phyloP scores from a whole-genome alignment of 495 filamentous ascomycete species.

The Trichoderma orchidacearum region DNA sequence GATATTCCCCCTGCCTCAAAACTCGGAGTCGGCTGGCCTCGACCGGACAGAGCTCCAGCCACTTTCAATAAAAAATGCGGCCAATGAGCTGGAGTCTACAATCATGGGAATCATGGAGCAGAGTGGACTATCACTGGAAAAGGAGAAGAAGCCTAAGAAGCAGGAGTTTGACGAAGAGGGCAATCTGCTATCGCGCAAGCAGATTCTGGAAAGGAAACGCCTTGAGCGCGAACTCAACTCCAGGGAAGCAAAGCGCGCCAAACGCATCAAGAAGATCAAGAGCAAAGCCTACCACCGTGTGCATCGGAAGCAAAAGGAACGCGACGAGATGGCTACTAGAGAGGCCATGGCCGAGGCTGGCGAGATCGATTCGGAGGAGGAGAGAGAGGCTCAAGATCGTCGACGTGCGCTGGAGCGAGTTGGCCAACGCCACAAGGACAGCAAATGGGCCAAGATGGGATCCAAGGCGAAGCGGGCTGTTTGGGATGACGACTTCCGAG shows the following conservation, averaged over 20 bases:
- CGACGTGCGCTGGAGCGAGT: slow-evolving; percentile 77
- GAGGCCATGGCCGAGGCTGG: slow-evolving; percentile 55
- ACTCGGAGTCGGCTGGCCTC: slow-evolving; percentile 37
- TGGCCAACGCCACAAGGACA: slow-evolving; percentile 76
- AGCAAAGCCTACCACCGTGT: slow-evolving; percentile 84
- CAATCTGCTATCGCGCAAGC: slow-evolving; percentile 55
- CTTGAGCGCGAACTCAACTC: slow-evolving; percentile 75
- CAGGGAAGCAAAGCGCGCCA: slow-evolving; percentile 76
- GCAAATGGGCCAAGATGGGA: slow-evolving; percentile 86
- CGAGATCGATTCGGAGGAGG: slow-evolving; percentile 53
- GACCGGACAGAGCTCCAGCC: slow-evolving; percentile 39
- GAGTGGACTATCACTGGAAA: slow-evolving; percentile 48
- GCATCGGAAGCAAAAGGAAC: slow-evolving; percentile 74
- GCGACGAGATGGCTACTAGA: slow-evolving; percentile 54
- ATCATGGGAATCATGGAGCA: slow-evolving; percentile 82
- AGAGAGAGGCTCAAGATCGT: slow-evolving; percentile 65
- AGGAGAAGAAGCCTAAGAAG: slow-evolving; percentile 22
- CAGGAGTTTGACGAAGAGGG: slow-evolving; percentile 49
- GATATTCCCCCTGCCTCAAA: slow-evolving; percentile 75
- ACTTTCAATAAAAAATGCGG: slow-evolving; percentile 39
- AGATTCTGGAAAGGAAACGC: slow-evolving; percentile 60
- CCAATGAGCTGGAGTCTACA: slow-evolving; percentile 68
- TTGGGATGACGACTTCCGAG: slow-evolving; percentile 73
- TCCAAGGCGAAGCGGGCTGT: slow-evolving; percentile 64
- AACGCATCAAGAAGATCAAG: slow-evolving; percentile 97